Evolutionary conservation across 2,329 filamentous ascomycete species (phyloP).

Genomic region (Drechslerella dactyloides): DNA sequence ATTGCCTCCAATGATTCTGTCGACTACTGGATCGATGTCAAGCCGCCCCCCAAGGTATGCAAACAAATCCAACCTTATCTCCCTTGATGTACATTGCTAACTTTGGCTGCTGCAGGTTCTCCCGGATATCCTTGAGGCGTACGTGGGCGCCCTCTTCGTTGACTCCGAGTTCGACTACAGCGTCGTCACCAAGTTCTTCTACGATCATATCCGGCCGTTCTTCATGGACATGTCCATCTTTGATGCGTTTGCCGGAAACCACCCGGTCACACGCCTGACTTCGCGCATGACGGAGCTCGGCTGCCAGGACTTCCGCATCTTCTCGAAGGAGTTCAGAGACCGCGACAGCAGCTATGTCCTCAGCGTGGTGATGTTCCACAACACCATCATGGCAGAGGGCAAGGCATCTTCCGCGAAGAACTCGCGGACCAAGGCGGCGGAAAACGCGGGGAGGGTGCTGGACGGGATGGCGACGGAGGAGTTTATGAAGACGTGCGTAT

Average conservation of each 20-base stretch:
- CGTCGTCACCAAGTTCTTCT: slow-evolving; percentile 78
- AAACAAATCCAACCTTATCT: no score
- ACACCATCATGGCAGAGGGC: slow-evolving; percentile 68
- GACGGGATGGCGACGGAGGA: slow-evolving; percentile 57
- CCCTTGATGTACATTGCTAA: slow-evolving; percentile 26
- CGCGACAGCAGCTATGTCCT: slow-evolving; percentile 64
- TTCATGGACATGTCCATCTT: slow-evolving; percentile 88
- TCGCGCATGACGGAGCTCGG: slow-evolving; percentile 59
- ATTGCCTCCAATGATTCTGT: slow-evolving; percentile 61
- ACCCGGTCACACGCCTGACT: slow-evolving; percentile 73
- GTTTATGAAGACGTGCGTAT: slow-evolving; percentile 52
- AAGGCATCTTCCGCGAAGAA: slow-evolving; percentile 71
- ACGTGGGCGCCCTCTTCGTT: slow-evolving; percentile 87
- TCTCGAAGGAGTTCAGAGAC: slow-evolving; percentile 64
- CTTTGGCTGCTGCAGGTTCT: slow-evolving; percentile 64
- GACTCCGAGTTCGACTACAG: slow-evolving; percentile 80
- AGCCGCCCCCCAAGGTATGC: slow-evolving; percentile 67
- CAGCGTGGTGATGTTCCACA: slow-evolving; percentile 78
- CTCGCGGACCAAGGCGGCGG: slow-evolving; percentile 73
- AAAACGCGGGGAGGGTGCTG: slow-evolving; percentile 64
- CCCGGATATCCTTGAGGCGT: slow-evolving; percentile 86
- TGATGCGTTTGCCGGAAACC: slow-evolving; percentile 81
- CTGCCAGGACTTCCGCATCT: slow-evolving; percentile 63
- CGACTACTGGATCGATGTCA: slow-evolving; percentile 73
- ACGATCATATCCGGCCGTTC: slow-evolving; percentile 73